Evolutionary conservation across 495 filamentous ascomycete species (phyloP).

Genomic region (Entonaema liquescens): DNA sequence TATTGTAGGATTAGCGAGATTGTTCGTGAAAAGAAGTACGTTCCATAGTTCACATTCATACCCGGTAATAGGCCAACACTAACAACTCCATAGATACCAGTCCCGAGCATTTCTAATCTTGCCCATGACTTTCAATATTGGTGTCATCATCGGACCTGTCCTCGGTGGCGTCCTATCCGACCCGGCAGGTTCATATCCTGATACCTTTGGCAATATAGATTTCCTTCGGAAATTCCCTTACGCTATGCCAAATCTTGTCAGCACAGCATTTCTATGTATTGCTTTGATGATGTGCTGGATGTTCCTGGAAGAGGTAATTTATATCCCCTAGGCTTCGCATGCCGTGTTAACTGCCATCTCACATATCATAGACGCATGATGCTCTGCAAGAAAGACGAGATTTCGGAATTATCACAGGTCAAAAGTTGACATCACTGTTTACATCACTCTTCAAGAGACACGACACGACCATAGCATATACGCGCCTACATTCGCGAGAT

Average conservation of each 20-base stretch:
- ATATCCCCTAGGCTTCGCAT: background rate
- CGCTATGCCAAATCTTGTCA: conserved; percentile 78
- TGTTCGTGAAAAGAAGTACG: conserved; percentile 70
- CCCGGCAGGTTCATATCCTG: conserved; percentile 73
- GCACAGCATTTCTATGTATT: conserved; percentile 68
- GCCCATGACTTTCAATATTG: conserved; percentile 82
- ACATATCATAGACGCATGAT: conserved; percentile 59
- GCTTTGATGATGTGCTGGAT: conserved; percentile 67
- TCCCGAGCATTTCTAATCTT: conserved; percentile 73
- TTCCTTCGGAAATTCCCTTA: conserved; percentile 79
- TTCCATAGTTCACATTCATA: background rate
- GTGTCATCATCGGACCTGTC: conserved; percentile 78
- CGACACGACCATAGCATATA: conserved; percentile 36
- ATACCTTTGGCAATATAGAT: conserved; percentile 70
- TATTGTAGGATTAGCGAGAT: conserved; percentile 72
- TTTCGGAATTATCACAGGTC: conserved; percentile 54
- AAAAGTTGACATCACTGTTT: conserved; percentile 39
- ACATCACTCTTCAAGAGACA: conserved; percentile 29
- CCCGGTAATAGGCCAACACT: background rate
- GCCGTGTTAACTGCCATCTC: conserved; percentile 12
- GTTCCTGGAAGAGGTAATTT: conserved; percentile 72
- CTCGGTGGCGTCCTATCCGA: conserved; percentile 79
- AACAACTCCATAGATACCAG: conserved; percentile 56
- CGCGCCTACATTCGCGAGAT: conserved; percentile 36
- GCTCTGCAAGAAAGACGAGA: conserved; percentile 57